phyloP scores from a whole-genome alignment of 2,329 filamentous ascomycete genomes.

The Colletotrichum australisinense region DNA sequence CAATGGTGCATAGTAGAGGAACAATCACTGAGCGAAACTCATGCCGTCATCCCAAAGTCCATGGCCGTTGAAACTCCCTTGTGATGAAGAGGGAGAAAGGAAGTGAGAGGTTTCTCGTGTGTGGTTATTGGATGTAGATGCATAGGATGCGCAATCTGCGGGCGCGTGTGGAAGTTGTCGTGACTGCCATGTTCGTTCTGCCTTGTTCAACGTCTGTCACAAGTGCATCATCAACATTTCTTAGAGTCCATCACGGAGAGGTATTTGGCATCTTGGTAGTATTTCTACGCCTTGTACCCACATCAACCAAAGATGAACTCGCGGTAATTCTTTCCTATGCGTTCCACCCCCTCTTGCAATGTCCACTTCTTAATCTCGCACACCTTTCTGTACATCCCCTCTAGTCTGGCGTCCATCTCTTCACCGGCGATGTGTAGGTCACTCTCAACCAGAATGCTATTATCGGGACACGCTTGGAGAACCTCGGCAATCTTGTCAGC shows the following conservation, averaged over 20 bases:
- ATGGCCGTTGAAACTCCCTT: too few relatives aligned
- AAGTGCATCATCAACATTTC: neutral
- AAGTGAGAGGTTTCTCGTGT: too few relatives aligned
- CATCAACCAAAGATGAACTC: conserved; percentile 76
- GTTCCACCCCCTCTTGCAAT: conserved; percentile 75
- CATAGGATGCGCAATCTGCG: too few relatives aligned
- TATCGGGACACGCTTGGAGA: conserved; percentile 79
- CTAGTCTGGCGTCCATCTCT: conserved; percentile 81
- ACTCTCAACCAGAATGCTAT: conserved; percentile 87
- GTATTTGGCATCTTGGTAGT: neutral
- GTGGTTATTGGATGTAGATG: too few relatives aligned
- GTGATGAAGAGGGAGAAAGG: too few relatives aligned
- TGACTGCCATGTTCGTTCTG: too few relatives aligned
- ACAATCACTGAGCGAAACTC: too few relatives aligned
- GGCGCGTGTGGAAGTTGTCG: too few relatives aligned
- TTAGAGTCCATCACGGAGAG: neutral
- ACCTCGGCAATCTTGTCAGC: conserved; percentile 68
- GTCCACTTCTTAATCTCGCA: conserved; percentile 84
- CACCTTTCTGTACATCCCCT: conserved; percentile 80
- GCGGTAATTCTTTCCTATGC: conserved; percentile 80
- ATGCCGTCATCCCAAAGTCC: too few relatives aligned
- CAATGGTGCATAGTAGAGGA: too few relatives aligned
- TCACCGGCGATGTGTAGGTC: conserved; percentile 87
- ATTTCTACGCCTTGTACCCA: neutral
- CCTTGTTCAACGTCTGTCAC: too few relatives aligned